Evolutionary conservation across 2,329 filamentous ascomycete genomes (phyloP).

Genomic region (Microdochium paspali): DNA sequence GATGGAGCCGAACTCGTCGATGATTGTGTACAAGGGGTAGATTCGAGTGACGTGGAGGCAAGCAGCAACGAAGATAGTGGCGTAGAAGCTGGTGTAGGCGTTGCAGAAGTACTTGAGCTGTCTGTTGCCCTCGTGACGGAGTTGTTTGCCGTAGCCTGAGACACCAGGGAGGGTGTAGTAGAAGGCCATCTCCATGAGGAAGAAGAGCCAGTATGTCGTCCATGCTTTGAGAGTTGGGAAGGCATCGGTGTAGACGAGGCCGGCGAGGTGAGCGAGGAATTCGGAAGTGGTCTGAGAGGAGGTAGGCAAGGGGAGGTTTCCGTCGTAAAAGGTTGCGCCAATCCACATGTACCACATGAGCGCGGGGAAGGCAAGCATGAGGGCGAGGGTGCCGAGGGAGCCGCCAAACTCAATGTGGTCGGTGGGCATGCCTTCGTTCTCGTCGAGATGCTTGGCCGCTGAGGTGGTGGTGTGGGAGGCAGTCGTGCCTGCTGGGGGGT

Average conservation of each 20-base stretch:
- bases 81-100: slow-evolving; percentile 72
- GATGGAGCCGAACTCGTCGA: slow-evolving; percentile 85
- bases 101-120: slow-evolving; percentile 89
- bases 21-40: slow-evolving; percentile 78
- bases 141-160: slow-evolving; percentile 72
- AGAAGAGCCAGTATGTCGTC: slow-evolving; percentile 85
- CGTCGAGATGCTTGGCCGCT: neutral
- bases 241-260: slow-evolving; percentile 68
- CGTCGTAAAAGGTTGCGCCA: slow-evolving; percentile 80
- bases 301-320: slow-evolving; percentile 58
- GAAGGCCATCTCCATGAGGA: slow-evolving; percentile 67
- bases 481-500: too few species aligned
- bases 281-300: slow-evolving; percentile 54
- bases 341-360: slow-evolving; percentile 99
- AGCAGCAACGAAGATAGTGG: slow-evolving; percentile 59
- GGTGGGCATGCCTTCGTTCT: neutral
- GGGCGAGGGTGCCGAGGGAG: neutral
- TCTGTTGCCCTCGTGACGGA: slow-evolving; percentile 69
- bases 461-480: too few species aligned
- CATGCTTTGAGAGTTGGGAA: slow-evolving; percentile 74
- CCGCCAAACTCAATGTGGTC: slow-evolving; percentile 5
- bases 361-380: slow-evolving; percentile 68
- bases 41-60: slow-evolving; percentile 67
- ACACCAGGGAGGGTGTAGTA: slow-evolving; percentile 82
- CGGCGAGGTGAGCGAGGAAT: slow-evolving; percentile 58